Percentiles rank a stretch among this genome's conserved stretches.
Evolutionary conservation across 768 basidiomycete genomes (phyloP).

Genomic region (Phylloporus arenicola): DNA sequence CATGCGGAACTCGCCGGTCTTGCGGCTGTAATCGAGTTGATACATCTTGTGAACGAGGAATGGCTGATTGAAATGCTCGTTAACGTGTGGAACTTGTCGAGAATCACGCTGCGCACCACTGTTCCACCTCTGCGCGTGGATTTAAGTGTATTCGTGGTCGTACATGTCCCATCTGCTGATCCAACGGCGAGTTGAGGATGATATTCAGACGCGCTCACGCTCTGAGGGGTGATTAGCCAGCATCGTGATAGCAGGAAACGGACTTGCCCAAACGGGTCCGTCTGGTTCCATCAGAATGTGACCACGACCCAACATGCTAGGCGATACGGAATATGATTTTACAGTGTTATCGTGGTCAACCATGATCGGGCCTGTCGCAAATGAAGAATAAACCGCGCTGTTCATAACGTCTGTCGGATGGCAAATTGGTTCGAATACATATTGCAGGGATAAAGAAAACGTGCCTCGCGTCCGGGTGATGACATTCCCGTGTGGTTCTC

Average conservation of each 20-base stretch:
- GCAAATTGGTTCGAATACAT: not conserved
- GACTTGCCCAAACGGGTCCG: conserved; percentile 81
- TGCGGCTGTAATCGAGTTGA: conserved; percentile 82
- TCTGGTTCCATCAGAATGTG: conserved; percentile 67
- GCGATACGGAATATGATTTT: conserved; percentile 68
- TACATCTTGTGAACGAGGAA: conserved; percentile 77
- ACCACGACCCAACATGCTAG: conserved; percentile 68
- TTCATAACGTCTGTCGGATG: conserved; percentile 59
- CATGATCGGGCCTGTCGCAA: conserved; percentile 64
- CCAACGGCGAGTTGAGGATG: conserved; percentile 83
- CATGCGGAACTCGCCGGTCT: conserved; percentile 74
- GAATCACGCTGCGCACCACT: conserved; percentile 45
- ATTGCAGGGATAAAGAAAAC: not conserved
- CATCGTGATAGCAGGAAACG: not conserved
- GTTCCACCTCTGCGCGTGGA: conserved; percentile 65
- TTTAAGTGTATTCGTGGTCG: conserved; percentile 66
- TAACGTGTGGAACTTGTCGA: not conserved
- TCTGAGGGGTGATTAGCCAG: conserved; percentile 37
- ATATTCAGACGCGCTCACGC: conserved; percentile 69
- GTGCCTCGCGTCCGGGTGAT: conserved; percentile 76
- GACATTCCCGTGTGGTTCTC: conserved; percentile 60
- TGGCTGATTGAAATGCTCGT: conserved; percentile 39
- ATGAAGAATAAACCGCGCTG: conserved; percentile 60
- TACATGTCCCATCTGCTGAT: conserved; percentile 76
- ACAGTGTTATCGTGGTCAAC: conserved; percentile 80